phyloP scores from a whole-genome alignment of 768 basidiomycete genomes.

The Mycena rebaudengoi region DNA sequence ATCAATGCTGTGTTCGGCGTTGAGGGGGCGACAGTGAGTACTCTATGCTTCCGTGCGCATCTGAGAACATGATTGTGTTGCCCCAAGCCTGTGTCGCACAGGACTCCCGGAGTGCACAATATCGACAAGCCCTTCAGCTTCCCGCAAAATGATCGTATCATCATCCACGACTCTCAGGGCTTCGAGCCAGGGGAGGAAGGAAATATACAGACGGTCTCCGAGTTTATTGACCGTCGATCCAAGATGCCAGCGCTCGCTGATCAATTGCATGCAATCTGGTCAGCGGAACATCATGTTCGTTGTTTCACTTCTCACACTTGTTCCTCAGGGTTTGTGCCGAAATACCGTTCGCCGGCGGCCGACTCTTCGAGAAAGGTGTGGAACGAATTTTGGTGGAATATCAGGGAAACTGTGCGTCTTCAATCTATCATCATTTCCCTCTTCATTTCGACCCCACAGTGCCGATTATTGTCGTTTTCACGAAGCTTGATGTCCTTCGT shows the following conservation, averaged over 20 bases:
- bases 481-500: slow-evolving; percentile 9
- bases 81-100: not conserved
- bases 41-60: not conserved
- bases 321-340: slow-evolving; percentile 6
- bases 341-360: slow-evolving; percentile 4
- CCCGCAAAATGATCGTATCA: slow-evolving; percentile 9
- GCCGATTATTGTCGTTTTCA: slow-evolving; percentile 1
- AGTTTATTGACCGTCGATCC: slow-evolving; percentile 8
- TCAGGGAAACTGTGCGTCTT: not conserved
- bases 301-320: not conserved
- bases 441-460: not conserved
- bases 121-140: not conserved
- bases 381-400: not conserved
- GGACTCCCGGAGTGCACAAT: slow-evolving; percentile 6
- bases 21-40: slow-evolving; percentile 3
- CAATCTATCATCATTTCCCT: not conserved
- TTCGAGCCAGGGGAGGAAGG: slow-evolving; percentile 6
- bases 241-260: slow-evolving; percentile 9
- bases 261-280: slow-evolving; percentile 4
- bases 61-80: not conserved
- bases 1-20: slow-evolving; percentile 9
- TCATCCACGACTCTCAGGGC: slow-evolving; percentile 9
- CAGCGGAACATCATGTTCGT: not conserved
- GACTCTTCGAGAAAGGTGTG: slow-evolving; percentile 4
- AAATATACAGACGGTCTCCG: not conserved